Percentiles rank a stretch among this genome's conserved stretches.
These are phyloP conservation scores for Aspergillus quadricinctus DNA, from an alignment of 2,329 filamentous ascomycete species.

Conservation along the genomic window DNA sequence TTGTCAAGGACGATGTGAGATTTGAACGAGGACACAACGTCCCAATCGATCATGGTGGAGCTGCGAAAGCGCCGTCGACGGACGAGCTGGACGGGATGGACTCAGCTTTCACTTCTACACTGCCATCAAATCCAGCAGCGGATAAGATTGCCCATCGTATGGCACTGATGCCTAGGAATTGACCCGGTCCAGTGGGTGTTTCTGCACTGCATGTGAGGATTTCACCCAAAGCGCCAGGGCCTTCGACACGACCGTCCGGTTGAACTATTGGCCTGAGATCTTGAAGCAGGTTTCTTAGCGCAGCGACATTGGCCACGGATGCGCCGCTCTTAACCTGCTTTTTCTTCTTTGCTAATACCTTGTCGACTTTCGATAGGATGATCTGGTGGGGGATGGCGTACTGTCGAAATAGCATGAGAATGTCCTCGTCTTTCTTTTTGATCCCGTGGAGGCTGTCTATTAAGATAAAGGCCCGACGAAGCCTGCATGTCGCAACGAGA, in stretches of 20 bases:
- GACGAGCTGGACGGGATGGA: constrained; percentile 3
- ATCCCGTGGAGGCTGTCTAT: constrained; percentile 61
- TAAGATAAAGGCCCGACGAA: constrained; percentile 60
- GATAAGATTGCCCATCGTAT: constrained; percentile 61
- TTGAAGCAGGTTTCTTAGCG: constrained; percentile 38
- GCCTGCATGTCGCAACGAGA: constrained; percentile 25
- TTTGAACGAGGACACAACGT: neutral
- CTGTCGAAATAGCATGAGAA: constrained; percentile 54
- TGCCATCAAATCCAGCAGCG: constrained; percentile 54
- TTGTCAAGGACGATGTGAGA: neutral
- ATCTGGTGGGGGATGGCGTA: constrained; percentile 61
- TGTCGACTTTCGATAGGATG: constrained; percentile 63
- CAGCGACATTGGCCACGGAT: constrained; percentile 21
- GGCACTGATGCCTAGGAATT: constrained; percentile 56
- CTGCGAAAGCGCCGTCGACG: constrained; percentile 1
- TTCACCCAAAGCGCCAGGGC: constrained; percentile 51
- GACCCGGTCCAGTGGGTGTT: constrained; percentile 43
- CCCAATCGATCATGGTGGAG: constrained; percentile 4
- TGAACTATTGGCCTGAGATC: constrained; percentile 41
- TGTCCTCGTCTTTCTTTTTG: constrained; percentile 55
- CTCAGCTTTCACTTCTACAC: constrained; percentile 21
- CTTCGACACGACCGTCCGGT: constrained; percentile 36
- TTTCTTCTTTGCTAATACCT: constrained; percentile 41
- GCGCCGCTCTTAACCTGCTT: constrained; percentile 29
- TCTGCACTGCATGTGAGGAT: constrained; percentile 57